phyloP scores from a whole-genome alignment of 2,329 filamentous ascomycete species.

The Fusarium lyarnte region DNA sequence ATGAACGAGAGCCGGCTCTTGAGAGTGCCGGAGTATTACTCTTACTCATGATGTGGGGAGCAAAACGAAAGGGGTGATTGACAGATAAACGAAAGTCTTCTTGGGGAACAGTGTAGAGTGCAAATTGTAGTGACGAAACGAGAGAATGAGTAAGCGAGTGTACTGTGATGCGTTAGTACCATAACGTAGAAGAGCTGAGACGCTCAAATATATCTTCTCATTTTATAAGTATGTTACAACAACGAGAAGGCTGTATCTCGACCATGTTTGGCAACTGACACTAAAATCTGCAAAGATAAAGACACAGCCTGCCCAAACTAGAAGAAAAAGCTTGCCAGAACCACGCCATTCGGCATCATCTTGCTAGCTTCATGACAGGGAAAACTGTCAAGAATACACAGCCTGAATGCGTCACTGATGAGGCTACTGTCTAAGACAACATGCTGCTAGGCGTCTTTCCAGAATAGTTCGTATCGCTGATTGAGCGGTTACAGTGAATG shows the following conservation, averaged over 20 bases:
- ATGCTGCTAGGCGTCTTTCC: background rate
- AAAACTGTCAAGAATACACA: background rate
- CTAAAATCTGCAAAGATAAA: background rate
- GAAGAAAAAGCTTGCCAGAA: background rate
- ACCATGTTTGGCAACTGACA: background rate
- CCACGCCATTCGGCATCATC: background rate
- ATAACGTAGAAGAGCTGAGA: background rate
- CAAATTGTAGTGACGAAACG: background rate
- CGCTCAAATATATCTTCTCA: slow-evolving; percentile 10
- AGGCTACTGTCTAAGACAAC: background rate
- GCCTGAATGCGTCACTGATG: slow-evolving; percentile 1
- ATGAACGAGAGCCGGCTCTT: slow-evolving; percentile 38
- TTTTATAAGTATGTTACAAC: background rate
- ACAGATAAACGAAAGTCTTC: background rate
- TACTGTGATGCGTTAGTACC: background rate
- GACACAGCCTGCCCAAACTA: background rate
- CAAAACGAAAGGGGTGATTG: background rate
- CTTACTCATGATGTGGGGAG: background rate
- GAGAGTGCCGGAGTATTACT: slow-evolving; percentile 27
- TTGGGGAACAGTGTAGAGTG: background rate
- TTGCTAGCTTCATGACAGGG: background rate
- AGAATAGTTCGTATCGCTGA: background rate
- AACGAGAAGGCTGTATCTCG: background rate
- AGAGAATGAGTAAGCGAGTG: slow-evolving; percentile 15
- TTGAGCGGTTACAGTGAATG: background rate